These are phyloP conservation scores for Piper betle DNA, from an alignment of 164 flowering plant species.

Conservation along the genomic window DNA sequence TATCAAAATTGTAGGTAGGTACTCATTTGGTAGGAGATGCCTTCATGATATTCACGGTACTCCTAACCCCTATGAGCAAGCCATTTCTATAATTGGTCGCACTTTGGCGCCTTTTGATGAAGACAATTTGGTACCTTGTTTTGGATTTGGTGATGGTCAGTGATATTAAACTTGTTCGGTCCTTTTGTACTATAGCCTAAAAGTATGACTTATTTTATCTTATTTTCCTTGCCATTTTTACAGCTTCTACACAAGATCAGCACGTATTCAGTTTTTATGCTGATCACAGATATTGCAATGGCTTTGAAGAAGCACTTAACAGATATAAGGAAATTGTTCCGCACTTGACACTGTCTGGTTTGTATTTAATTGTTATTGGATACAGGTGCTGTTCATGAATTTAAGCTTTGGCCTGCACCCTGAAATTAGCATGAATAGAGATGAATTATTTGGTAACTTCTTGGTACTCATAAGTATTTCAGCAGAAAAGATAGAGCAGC, in stretches of 20 bases:
- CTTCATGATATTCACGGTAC: constrained; percentile 55
- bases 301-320: constrained; percentile 69
- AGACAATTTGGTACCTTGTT: constrained; percentile 86
- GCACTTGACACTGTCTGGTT: constrained; percentile 58
- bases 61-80: constrained; percentile 89
- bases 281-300: constrained; percentile 57
- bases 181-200: not conserved
- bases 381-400: not conserved
- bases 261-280: constrained; percentile 76
- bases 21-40: constrained; percentile 33
- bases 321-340: constrained; percentile 78
- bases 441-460: no score
- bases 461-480: no score
- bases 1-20: constrained; percentile 28
- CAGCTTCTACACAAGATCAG: constrained; percentile 74
- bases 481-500: no score
- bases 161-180: not conserved
- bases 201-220: not conserved
- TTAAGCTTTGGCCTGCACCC: not conserved
- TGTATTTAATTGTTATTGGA: not conserved
- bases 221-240: constrained; percentile 4
- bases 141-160: constrained; percentile 97
- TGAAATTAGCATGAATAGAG: not conserved
- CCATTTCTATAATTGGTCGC: constrained; percentile 81
- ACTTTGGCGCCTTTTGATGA: constrained; percentile 85